Evolutionary conservation across 2,329 filamentous ascomycete species (phyloP).

Genomic region (Fusarium aywerte): DNA sequence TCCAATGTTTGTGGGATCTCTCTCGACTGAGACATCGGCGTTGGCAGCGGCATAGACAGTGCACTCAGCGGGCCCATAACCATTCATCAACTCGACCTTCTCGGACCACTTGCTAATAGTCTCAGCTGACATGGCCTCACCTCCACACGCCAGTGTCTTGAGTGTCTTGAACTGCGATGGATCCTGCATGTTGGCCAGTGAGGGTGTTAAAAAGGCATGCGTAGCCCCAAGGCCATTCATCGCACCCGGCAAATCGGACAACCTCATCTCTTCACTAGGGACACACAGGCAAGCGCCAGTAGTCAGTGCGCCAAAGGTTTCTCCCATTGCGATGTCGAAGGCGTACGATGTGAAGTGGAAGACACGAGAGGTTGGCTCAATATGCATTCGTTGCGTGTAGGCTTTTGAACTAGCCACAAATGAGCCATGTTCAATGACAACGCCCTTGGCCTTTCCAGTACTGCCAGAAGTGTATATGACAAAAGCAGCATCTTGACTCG

Average conservation of each 20-base stretch:
- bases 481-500: constrained; percentile 12
- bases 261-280: constrained; percentile 40
- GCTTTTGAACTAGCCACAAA: constrained; percentile 20
- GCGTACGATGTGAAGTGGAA: constrained; percentile 44
- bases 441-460: constrained; percentile 41
- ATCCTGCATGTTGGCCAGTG: constrained; percentile 40
- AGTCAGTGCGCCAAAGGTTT: constrained; percentile 25
- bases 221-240: constrained; percentile 31
- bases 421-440: constrained; percentile 37
- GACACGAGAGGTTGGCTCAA: constrained; percentile 8
- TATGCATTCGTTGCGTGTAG: constrained; percentile 25
- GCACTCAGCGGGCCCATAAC: constrained; percentile 42
- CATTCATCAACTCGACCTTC: constrained; percentile 37
- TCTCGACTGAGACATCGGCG: neutral
- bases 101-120: constrained; percentile 31
- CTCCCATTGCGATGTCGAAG: constrained; percentile 40
- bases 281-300: constrained; percentile 41
- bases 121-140: constrained; percentile 34
- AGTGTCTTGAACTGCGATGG: constrained; percentile 29
- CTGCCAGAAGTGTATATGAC: constrained; percentile 44
- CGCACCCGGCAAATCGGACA: constrained; percentile 15
- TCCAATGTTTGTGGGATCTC: constrained; percentile 23
- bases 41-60: constrained; percentile 29
- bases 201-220: constrained; percentile 44
- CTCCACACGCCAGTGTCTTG: constrained; percentile 31